Evolutionary conservation across 176 grass and related monocot species (phyloP).

Genomic region (Ananas comosus): DNA sequence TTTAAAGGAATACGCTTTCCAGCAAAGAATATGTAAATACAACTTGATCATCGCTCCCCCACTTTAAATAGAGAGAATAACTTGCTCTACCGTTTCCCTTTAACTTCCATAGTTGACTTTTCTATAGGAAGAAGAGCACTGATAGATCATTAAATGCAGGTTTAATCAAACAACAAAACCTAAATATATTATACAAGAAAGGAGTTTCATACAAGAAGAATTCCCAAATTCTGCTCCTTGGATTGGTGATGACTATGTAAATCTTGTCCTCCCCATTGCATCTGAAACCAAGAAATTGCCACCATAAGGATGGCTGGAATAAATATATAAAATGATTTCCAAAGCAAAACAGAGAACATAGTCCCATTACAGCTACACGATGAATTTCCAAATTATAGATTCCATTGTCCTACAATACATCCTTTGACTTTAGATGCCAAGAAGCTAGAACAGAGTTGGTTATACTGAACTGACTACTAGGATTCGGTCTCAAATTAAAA

Average conservation of each 20-base stretch:
- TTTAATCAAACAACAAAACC: constrained; percentile 4
- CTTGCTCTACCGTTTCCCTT: too few relatives aligned
- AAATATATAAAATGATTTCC: neutral
- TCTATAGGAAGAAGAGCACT: too few relatives aligned
- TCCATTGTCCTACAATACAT: neutral
- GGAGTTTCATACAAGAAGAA: constrained; percentile 75
- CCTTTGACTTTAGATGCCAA: neutral
- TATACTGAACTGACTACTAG: neutral
- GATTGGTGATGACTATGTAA: constrained; percentile 29
- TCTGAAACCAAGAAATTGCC: constrained; percentile 34
- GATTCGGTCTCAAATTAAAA: neutral
- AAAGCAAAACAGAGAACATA: constrained; percentile 1
- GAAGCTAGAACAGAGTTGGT: neutral
- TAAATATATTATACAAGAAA: constrained; percentile 8
- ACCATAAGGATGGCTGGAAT: neutral
- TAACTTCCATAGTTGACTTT: too few relatives aligned
- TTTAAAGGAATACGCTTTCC: too few relatives aligned
- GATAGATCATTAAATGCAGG: neutral
- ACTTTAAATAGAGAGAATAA: too few relatives aligned
- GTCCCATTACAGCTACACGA: neutral
- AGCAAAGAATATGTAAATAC: too few relatives aligned
- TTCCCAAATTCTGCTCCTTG: constrained; percentile 85
- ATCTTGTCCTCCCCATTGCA: constrained; percentile 63
- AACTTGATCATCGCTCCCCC: too few relatives aligned
- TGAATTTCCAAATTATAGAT: neutral